phyloP scores from a whole-genome alignment of 1,139 yeast genomes.

The Casaregolazyma lundiana region DNA sequence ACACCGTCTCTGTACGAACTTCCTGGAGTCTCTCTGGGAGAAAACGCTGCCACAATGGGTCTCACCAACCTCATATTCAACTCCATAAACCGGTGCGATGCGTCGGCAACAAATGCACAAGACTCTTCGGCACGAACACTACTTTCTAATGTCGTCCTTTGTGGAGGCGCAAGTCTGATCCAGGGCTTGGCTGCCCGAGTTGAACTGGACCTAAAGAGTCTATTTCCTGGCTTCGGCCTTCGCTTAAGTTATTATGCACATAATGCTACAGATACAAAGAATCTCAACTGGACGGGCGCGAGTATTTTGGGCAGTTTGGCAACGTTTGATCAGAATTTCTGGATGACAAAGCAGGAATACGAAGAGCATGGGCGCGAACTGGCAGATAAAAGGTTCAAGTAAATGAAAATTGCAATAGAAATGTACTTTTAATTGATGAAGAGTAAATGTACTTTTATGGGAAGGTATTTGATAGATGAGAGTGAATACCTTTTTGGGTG shows the following conservation, averaged over 20 bases:
- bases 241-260: conserved; percentile 73
- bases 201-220: conserved; percentile 61
- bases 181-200: conserved; percentile 82
- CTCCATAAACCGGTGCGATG: conserved; percentile 43
- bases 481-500: too few relatives aligned
- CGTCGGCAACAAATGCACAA: conserved; percentile 42
- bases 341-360: conserved; percentile 90
- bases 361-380: conserved; percentile 88
- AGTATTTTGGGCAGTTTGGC: conserved; percentile 88
- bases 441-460: conserved; percentile 6
- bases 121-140: conserved; percentile 40
- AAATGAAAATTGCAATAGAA: conserved; percentile 5
- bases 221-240: conserved; percentile 58
- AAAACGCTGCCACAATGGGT: conserved; percentile 42
- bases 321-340: conserved; percentile 80
- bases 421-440: not conserved
- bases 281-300: conserved; percentile 94
- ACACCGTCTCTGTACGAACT: conserved; percentile 37
- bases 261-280: conserved; percentile 68
- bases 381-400: conserved; percentile 37
- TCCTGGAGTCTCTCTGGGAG: conserved; percentile 26
- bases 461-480: not conserved
- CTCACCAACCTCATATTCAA: conserved; percentile 66
- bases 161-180: conserved; percentile 81
- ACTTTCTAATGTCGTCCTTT: conserved; percentile 81